phyloP scores from a whole-genome alignment of 331 rosid species.

The Prunus yedoensis region DNA sequence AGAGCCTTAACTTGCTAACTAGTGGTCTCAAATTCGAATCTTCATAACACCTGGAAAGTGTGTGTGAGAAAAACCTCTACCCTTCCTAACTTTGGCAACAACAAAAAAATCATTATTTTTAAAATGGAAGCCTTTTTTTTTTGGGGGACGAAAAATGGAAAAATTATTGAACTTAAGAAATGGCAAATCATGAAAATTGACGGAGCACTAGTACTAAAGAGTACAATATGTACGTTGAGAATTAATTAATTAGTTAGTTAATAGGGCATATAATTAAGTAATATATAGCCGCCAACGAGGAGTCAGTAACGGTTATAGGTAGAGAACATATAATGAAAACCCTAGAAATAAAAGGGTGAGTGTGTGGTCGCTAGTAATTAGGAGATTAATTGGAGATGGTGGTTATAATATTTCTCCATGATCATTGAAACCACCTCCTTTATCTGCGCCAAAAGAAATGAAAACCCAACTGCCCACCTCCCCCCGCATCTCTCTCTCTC shows the following conservation, averaged over 20 bases:
- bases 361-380: neutral
- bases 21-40: no score
- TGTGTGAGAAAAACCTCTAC: no score
- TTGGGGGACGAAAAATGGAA: no score
- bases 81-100: no score
- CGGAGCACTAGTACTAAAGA: neutral
- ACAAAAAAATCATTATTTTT: no score
- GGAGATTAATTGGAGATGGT: conserved; percentile 9
- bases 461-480: conserved; percentile 19
- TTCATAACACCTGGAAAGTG: no score
- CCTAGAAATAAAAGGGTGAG: conserved; percentile 16
- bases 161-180: neutral
- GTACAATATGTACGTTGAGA: neutral
- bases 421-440: neutral
- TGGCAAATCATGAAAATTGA: neutral
- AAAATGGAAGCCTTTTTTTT: no score
- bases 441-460: conserved; percentile 17
- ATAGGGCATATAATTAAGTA: neutral
- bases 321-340: neutral
- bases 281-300: conserved; percentile 11
- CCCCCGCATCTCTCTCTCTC: conserved; percentile 11
- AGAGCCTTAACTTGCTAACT: no score
- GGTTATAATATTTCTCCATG: neutral
- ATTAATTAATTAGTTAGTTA: neutral
- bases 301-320: conserved; percentile 8